Base-by-base conservation (phyloP, 129 eudicot genomes). In the Tanacetum coccineum region DNA sequence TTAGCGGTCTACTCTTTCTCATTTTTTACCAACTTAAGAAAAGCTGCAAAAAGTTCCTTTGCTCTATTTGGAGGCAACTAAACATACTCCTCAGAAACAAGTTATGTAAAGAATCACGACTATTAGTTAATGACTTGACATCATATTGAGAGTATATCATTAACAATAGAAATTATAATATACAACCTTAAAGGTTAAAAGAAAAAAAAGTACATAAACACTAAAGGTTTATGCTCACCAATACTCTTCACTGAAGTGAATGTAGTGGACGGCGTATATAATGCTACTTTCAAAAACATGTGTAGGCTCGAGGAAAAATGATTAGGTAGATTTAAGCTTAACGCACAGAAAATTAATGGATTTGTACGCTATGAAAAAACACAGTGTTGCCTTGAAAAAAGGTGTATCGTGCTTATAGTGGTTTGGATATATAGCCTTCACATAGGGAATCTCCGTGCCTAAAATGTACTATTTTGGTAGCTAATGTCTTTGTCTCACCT, bases 41-140 rank as follows among this genome's bases (percentile, higher is more conserved):
- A 92, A 68, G 95, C 95, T 78, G 95, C 98, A 78, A 92, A 96
- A 70, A 88, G 85, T 51, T 96, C 89, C 77, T 92, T 96, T 28
- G 88, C 81, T 80, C 98, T 75, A 28, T 85, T 80, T 48, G 95
- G 96, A 74, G 98, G 79, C 98, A 92, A 88, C 66, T 92, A 91
- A 76, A 84, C 87, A 79, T 83, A 92, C 74, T 88, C 95, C 88
- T 96, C 88, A 8, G 95, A 83, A 64, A 88, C 96, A 74, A 92
- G 89, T 15, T 86, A 96, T 92, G 92, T 44, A 36, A 46, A 69
- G 68, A 55, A 64, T 20, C 17, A 72, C 20, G 55, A 50, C 4
- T 18, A 47, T 70, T 45, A 52, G 66, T 61, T 71, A 58, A 62
- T 12, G 20, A 9, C 62, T 36, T 36, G 56, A 14, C 40, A 1